These are phyloP conservation scores for Aspergillus neoniger DNA, from an alignment of 2,329 filamentous ascomycete genomes.

Conservation along the genomic window DNA sequence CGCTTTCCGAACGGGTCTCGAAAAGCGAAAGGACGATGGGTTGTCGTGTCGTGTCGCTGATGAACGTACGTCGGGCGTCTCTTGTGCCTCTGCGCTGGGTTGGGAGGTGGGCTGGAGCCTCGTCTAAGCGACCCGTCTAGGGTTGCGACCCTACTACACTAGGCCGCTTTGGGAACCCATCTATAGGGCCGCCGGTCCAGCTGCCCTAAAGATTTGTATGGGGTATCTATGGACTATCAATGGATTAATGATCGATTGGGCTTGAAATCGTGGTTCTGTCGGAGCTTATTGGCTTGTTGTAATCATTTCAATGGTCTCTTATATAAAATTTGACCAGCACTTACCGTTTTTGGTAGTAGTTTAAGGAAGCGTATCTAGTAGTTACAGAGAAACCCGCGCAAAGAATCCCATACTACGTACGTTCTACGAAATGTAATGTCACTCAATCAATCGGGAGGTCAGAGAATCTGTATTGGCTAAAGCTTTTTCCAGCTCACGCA, in stretches of 20 bases:
- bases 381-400: not conserved
- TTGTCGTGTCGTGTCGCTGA: constrained; percentile 43
- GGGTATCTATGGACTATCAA: not conserved
- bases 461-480: constrained; percentile 41
- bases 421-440: constrained; percentile 17
- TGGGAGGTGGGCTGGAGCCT: constrained; percentile 41
- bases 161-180: constrained; percentile 25
- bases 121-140: constrained; percentile 47
- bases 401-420: not conserved
- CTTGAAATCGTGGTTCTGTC: not conserved
- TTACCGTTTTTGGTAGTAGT: not conserved
- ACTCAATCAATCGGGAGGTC: constrained; percentile 28
- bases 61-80: constrained; percentile 31
- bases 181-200: constrained; percentile 12
- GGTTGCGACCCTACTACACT: constrained; percentile 43
- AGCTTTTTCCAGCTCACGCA: constrained; percentile 35
- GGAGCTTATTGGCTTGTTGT: not conserved
- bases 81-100: constrained; percentile 32
- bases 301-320: not conserved
- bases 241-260: not conserved
- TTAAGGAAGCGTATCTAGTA: not conserved
- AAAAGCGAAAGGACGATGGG: constrained; percentile 47
- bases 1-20: constrained; percentile 49
- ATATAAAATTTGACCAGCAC: not conserved
- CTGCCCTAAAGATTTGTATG: constrained; percentile 13